These are phyloP conservation scores for Exophiala phaeomuriformis DNA, from an alignment of 2,329 filamentous ascomycete genomes.

Conservation along the genomic window DNA sequence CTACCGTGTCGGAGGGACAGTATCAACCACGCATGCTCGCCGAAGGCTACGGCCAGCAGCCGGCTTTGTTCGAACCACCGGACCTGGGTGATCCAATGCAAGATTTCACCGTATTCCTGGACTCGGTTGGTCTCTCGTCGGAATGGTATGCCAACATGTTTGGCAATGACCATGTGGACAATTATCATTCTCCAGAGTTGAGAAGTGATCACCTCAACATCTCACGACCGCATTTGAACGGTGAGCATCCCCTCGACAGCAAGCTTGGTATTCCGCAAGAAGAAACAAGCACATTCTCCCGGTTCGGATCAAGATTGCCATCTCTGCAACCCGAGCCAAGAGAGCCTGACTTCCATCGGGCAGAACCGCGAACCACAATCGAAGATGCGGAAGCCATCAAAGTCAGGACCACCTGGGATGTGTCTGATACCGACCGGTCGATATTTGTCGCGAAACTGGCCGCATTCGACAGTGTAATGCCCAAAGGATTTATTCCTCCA, in stretches of 20 bases:
- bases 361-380: slow-evolving; percentile 33
- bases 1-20: slow-evolving; percentile 20
- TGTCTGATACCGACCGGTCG: slow-evolving; percentile 42
- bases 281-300: slow-evolving; percentile 38
- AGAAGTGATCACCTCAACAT: slow-evolving; percentile 31
- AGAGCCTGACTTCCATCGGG: slow-evolving; percentile 33
- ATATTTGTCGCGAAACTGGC: slow-evolving; percentile 40
- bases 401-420: slow-evolving; percentile 40
- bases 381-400: slow-evolving; percentile 34
- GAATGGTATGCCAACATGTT: slow-evolving; percentile 46
- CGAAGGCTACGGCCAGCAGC: slow-evolving; percentile 24
- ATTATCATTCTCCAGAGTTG: slow-evolving; percentile 36
- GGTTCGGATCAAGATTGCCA: slow-evolving; percentile 43
- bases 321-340: slow-evolving; percentile 43
- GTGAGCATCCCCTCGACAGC: slow-evolving; percentile 36
- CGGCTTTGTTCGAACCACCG: slow-evolving; percentile 38
- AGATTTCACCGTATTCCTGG: slow-evolving; percentile 43
- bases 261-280: slow-evolving; percentile 35
- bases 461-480: slow-evolving; percentile 41
- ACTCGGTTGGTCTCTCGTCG: slow-evolving; percentile 44
- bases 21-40: slow-evolving; percentile 26
- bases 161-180: slow-evolving; percentile 30
- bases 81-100: slow-evolving; percentile 44
- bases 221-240: slow-evolving; percentile 34
- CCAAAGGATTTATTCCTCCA: slow-evolving; percentile 43